Evolutionary conservation across 1,139 yeast species (phyloP), one percentile per base, ranked within the genome.

Genomic region (Zygosaccharomyces sapae): DNA sequence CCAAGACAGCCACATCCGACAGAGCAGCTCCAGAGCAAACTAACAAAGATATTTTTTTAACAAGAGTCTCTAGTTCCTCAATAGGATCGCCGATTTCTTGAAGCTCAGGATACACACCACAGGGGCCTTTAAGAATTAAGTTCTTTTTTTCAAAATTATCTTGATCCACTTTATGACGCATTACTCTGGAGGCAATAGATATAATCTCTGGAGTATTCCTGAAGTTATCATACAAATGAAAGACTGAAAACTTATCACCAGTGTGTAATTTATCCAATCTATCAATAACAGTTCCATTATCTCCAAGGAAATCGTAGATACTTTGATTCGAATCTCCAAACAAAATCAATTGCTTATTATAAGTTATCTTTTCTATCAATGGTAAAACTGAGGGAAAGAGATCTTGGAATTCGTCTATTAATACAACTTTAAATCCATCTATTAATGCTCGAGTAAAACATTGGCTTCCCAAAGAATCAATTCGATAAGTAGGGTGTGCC

Each of bases 321-420:
- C 85, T 76, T 62, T 86, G 95, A 59, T 81, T 74, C 1, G 81
- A 79, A 62, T 86, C 95, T 1, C 94, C 94, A 2, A 88, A 85
- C 19, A 84, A 67, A 0, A 84, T 76, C 12, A 86, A 57, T 59
- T 82, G 88, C 45, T 76, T 74, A 1, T 57, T 55, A 4, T 51
- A 51, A 0, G 70, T 52, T 1, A 83, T 61, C 1, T 63, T 57
- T 39, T 67, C 61, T 3, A 83, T 63, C 4, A 85, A 62, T 9
- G 71, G 68, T 40, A 77, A 60, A 22, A 83, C 68, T n/a, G 70
- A 70, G 0, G 74, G 73, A 53, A 80, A 76, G 65, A 83, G 72
- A 63, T 86, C 95, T 61, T 86, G 94, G 58, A 81, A 82, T 63
- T 86, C 95, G 64, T 86, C 95, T 9, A 85, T 80, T 0, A 86